These are phyloP conservation scores for Silene coronaria DNA, from an alignment of 179 eudicot species.

Conservation along the genomic window DNA sequence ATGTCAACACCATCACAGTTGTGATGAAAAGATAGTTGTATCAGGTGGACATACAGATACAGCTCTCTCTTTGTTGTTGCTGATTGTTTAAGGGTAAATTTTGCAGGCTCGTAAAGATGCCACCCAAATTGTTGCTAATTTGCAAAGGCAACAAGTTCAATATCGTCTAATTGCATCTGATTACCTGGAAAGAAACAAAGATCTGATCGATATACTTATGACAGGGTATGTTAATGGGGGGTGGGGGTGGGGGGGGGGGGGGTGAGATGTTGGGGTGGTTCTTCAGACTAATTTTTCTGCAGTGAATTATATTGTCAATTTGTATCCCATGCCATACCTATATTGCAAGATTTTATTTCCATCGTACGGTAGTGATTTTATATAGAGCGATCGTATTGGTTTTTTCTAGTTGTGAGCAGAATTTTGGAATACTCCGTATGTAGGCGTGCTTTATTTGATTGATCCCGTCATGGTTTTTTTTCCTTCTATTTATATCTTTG, in stretches of 20 bases:
- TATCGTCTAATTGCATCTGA: slow-evolving; percentile 86
- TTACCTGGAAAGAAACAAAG: slow-evolving; percentile 78
- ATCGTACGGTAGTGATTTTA: neutral
- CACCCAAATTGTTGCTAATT: slow-evolving; percentile 95
- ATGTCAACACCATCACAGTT: neutral
- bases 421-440: neutral
- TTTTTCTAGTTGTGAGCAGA: neutral
- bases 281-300: neutral
- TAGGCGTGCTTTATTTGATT: neutral
- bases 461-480: neutral
- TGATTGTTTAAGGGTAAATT: slow-evolving; percentile 17
- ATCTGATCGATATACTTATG: slow-evolving; percentile 74
- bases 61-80: neutral
- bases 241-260: too few species aligned
- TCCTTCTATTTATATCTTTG: neutral
- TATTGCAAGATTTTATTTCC: neutral
- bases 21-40: neutral
- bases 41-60: neutral
- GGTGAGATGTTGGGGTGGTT: slow-evolving; percentile 8
- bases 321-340: neutral
- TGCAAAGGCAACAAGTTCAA: slow-evolving; percentile 92
- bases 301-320: neutral
- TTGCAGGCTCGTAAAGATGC: slow-evolving; percentile 96
- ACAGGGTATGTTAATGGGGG: slow-evolving; percentile 56
- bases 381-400: neutral